These are phyloP conservation scores for Citrus medica DNA, from an alignment of 345 rosid genomes.

Conservation along the genomic window DNA sequence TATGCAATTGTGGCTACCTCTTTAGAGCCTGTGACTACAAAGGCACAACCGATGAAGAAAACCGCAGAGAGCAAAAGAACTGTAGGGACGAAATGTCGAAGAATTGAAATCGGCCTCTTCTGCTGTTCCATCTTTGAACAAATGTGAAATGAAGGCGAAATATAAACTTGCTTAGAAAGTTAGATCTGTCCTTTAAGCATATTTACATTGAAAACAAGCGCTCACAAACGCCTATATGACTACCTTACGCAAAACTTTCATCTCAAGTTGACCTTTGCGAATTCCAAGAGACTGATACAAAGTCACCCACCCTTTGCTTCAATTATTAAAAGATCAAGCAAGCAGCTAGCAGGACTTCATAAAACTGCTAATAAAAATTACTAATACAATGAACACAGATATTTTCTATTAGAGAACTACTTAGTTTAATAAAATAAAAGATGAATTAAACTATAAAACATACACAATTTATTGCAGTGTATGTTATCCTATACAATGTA, in stretches of 20 bases:
- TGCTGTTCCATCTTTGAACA: conserved; percentile 22
- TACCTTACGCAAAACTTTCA: no score
- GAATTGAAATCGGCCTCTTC: conserved; percentile 32
- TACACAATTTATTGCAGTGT: no score
- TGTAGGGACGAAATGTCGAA: conserved; percentile 29
- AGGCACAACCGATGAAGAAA: conserved; percentile 45
- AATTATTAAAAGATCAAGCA: not conserved
- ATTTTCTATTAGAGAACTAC: no score
- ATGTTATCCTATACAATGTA: no score
- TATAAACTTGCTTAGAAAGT: conserved; percentile 4
- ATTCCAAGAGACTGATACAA: not conserved
- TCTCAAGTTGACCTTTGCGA: not conserved
- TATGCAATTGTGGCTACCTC: conserved; percentile 26
- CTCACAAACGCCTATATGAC: not conserved
- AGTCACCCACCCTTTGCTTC: not conserved
- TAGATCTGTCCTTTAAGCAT: not conserved
- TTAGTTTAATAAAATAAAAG: no score
- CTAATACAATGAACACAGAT: no score
- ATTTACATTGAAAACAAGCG: not conserved
- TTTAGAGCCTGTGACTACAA: conserved; percentile 38
- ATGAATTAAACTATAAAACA: no score
- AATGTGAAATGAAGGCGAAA: conserved; percentile 29
- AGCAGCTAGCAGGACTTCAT: not conserved
- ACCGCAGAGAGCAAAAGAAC: conserved; percentile 37
- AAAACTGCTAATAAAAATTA: not conserved